These are phyloP conservation scores for Aspergillus ochraceoroseus DNA, from an alignment of 2,329 filamentous ascomycete species.

Conservation along the genomic window DNA sequence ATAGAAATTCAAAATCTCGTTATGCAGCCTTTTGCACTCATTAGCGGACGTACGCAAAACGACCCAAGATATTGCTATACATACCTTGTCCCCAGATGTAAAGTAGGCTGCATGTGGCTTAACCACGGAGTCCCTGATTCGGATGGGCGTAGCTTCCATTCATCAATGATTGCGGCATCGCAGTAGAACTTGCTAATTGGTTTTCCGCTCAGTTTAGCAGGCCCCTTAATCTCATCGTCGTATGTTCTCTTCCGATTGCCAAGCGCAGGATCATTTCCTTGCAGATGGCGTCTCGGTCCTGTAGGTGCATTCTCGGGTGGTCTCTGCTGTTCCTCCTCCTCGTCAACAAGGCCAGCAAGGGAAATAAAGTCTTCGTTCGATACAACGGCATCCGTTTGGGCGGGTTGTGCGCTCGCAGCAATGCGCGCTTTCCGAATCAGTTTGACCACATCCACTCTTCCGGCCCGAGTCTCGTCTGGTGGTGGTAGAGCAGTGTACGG, in stretches of 20 bases:
- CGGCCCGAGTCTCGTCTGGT: slow-evolving; percentile 64
- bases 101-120: slow-evolving; percentile 24
- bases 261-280: slow-evolving; percentile 45
- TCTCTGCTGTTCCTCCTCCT: slow-evolving; percentile 35
- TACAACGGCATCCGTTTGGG: slow-evolving; percentile 52
- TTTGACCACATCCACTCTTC: slow-evolving; percentile 82
- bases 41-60: slow-evolving; percentile 10
- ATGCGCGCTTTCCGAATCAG: slow-evolving; percentile 85
- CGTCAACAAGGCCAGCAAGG: slow-evolving; percentile 62
- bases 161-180: slow-evolving; percentile 49
- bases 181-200: slow-evolving; percentile 48
- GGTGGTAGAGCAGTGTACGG: slow-evolving; percentile 86
- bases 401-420: slow-evolving; percentile 48
- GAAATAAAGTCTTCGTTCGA: slow-evolving; percentile 81
- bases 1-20: slow-evolving; percentile 86
- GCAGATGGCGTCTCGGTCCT: slow-evolving; percentile 31
- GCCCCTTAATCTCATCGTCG: slow-evolving; percentile 62
- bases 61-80: slow-evolving; percentile 10
- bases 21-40: slow-evolving; percentile 64
- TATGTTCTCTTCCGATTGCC: slow-evolving; percentile 70
- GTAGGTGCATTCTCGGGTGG: slow-evolving; percentile 38
- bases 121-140: slow-evolving; percentile 60
- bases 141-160: slow-evolving; percentile 49
- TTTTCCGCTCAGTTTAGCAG: slow-evolving; percentile 51
- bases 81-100: slow-evolving; percentile 36